Evolutionary conservation across 768 basidiomycete genomes (phyloP), one percentile per base, ranked within the genome.

Genomic region (Cystobasidium tubakii): DNA sequence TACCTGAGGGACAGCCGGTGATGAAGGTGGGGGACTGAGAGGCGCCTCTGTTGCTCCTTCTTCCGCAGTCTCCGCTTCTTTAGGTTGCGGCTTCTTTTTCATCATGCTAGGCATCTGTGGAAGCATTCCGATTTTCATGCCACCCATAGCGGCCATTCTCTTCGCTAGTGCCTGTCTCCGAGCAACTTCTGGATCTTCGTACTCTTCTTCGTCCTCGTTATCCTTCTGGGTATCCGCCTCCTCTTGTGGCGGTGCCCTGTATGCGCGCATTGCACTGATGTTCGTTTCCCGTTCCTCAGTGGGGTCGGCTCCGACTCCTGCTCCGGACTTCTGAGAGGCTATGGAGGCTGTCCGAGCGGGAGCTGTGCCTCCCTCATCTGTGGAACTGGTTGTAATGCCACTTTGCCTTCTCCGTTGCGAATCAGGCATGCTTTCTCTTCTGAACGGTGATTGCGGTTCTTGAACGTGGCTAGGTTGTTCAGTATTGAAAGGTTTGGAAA

Each of bases 121-220:
- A 17, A 69, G 46, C 42, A 57, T 73, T 23, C 74, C 74, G 17
- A 74, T 27, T 70, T 75, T 75, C 74, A 72, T 46, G 2, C 74
- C 74, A 31, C 74, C 74, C 74, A 75, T 60, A 10, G 66, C 67
- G 4, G 74, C 74, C 74, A 75, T 75, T 23, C 74, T n/a, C 15
- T 67, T 67, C 12, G 74, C 70, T 21, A 75, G n/a, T 1, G 66
- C 34, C 42, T 72, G 74, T 19, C 70, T n/a, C 15, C 74, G 31
- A 12, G 60, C 69, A 27, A 57, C 70, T 71, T 75, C 74, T 19
- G 69, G 69, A 25, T 71, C 69, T 42, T 71, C 53, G 36, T 57
- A 71, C 69, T 71, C 69, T 36, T 60, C 69, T 15, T 55, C 69
- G 12, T n/a, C 69, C 21, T 33, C 29, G 9, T 29, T 54, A 27